Evolutionary conservation across 2,329 filamentous ascomycete species (phyloP).

Genomic region (Botrytis tulipae): DNA sequence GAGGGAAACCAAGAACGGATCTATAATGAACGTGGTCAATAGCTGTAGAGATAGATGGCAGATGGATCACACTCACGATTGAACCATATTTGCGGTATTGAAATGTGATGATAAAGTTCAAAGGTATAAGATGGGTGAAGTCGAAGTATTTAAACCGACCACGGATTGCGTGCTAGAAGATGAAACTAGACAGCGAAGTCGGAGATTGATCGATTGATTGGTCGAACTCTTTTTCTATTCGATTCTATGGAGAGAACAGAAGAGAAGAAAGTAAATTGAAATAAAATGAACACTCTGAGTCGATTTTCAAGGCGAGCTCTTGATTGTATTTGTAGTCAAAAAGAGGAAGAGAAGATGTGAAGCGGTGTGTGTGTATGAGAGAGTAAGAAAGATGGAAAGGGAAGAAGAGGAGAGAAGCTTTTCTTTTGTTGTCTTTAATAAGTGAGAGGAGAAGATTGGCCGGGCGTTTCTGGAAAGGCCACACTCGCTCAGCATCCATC

Average conservation of each 20-base stretch:
- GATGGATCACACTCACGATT: slow-evolving; percentile 50
- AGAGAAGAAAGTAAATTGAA: not conserved
- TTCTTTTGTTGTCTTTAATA: not conserved
- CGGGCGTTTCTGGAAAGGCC: not conserved
- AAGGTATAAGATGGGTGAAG: not conserved
- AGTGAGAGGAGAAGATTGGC: not conserved
- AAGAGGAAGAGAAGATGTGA: not conserved
- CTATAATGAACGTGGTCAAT: slow-evolving; percentile 27
- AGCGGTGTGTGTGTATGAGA: not conserved
- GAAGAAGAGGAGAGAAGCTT: slow-evolving; percentile 1
- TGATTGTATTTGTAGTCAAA: not conserved
- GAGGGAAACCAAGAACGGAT: slow-evolving; percentile 93
- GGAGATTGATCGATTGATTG: slow-evolving; percentile 2
- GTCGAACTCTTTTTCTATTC: slow-evolving; percentile 7
- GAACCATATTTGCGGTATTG: slow-evolving; percentile 51
- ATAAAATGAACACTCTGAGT: not conserved
- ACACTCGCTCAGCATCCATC: not conserved
- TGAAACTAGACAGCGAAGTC: slow-evolving; percentile 19
- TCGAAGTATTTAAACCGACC: not conserved
- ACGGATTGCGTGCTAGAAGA: slow-evolving; percentile 15
- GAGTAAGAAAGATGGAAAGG: not conserved
- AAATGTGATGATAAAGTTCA: slow-evolving; percentile 15
- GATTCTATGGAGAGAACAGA: not conserved
- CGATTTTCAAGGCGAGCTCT: not conserved
- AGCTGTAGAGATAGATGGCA: slow-evolving; percentile 20